Evolutionary conservation across 176 grass and related monocot genomes (phyloP).

Genomic region (Tillandsia fasciculata): DNA sequence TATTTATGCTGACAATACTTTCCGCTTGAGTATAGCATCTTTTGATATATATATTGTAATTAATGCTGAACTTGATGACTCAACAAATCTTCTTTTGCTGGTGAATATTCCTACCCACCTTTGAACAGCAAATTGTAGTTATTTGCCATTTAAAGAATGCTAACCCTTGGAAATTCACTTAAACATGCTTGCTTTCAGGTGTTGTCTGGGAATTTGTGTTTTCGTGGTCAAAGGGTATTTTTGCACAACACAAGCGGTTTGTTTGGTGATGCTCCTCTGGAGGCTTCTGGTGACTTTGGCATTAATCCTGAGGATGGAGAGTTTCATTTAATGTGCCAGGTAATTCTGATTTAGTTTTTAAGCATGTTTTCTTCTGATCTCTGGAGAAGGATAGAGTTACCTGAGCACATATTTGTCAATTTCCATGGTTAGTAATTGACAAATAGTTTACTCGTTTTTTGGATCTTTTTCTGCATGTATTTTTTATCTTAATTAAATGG

Average conservation of each 20-base stretch:
- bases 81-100: neutral
- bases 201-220: slow-evolving; percentile 54
- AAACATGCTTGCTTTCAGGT: slow-evolving; percentile 48
- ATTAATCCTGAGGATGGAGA: slow-evolving; percentile 93
- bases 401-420: too few species aligned
- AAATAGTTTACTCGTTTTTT: too few species aligned
- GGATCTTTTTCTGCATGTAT: neutral
- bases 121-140: neutral
- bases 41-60: neutral
- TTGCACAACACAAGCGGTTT: slow-evolving; percentile 95
- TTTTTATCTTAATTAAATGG: neutral
- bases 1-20: neutral
- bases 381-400: too few species aligned
- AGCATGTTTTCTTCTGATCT: too few species aligned
- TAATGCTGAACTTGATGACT: neutral
- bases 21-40: neutral
- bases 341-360: slow-evolving; percentile 14
- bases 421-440: too few species aligned
- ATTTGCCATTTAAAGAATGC: neutral
- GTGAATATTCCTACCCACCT: neutral
- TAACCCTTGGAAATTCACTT: slow-evolving; percentile 18
- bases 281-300: slow-evolving; percentile 95
- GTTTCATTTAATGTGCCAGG: slow-evolving; percentile 99
- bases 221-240: slow-evolving; percentile 99
- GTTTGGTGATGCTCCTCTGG: slow-evolving; percentile 86